Conservation (phyloP, 2,329 filamentous ascomycete species). For the Aaosphaeria pasadenensis region DNA sequence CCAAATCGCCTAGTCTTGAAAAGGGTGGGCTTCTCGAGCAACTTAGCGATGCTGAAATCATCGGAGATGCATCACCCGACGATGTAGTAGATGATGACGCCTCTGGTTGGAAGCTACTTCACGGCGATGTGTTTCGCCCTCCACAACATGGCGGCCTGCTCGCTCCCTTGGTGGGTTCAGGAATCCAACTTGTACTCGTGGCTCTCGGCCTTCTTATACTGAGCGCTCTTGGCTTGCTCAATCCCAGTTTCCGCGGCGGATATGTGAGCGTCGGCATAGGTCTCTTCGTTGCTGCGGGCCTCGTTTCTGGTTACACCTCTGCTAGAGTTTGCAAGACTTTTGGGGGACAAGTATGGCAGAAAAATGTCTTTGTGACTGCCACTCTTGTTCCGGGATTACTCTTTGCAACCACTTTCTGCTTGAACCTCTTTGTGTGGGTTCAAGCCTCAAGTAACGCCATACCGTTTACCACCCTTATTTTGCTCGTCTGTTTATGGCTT, state of each 20-base stretch:
- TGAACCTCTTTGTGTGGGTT: slow-evolving; percentile 88
- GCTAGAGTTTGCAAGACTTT: slow-evolving; percentile 81
- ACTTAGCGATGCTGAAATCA: slow-evolving; percentile 53
- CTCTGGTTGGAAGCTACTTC: slow-evolving; percentile 83
- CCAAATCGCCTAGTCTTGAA: slow-evolving; percentile 43
- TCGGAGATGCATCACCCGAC: slow-evolving; percentile 60
- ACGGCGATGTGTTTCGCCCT: slow-evolving; percentile 81
- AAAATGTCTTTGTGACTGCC: slow-evolving; percentile 72
- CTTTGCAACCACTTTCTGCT: slow-evolving; percentile 71
- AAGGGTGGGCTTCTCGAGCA: slow-evolving; percentile 61
- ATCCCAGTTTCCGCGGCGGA: slow-evolving; percentile 85
- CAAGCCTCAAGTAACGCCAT: slow-evolving; percentile 86
- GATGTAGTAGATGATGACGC: slow-evolving; percentile 75
- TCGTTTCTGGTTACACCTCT: slow-evolving; percentile 87
- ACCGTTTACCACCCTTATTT: slow-evolving; percentile 75
- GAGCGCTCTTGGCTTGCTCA: slow-evolving; percentile 73
- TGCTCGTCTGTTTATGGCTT: slow-evolving; percentile 73
- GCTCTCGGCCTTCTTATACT: slow-evolving; percentile 67
- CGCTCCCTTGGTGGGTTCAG: slow-evolving; percentile 78
- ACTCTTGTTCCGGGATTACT: slow-evolving; percentile 75
- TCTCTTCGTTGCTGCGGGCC: slow-evolving; percentile 77
- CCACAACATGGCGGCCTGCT: slow-evolving; percentile 69
- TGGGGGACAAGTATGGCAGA: slow-evolving; percentile 69
- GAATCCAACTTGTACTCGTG: slow-evolving; percentile 85
- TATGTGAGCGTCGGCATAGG: slow-evolving; percentile 83